Evolutionary conservation across 208 protist genomes (phyloP), one percentile per base, ranked within the genome.

Genomic region (Acanthamoeba quina): DNA sequence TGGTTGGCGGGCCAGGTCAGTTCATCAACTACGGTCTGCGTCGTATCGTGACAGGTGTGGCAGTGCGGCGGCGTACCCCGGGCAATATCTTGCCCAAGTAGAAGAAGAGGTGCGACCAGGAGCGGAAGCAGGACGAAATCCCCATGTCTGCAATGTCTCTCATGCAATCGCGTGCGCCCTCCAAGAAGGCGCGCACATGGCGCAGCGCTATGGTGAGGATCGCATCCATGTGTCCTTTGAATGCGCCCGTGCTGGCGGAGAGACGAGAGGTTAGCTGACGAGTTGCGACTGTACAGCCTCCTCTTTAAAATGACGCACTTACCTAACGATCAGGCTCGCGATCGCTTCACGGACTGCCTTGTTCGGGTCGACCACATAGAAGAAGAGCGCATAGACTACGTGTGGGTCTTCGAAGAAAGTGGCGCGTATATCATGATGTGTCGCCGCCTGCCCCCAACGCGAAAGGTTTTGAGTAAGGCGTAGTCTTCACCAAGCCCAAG

Each of bases 81-180:
- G 56, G 58, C 31, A 91, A 34, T 5, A 72, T 5, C 11, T 91
- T 29, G 21, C 64, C 85, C 15, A 49, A 29, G 58, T 76, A 72
- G n/a, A 91, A 91, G 58, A 74, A 91, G 10, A 91, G 31, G n/a
- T 52, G 85, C 4, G 85, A 68, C 85, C 85, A 91, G 10, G 85
- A 91, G 34, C 85, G 85, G 58, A 91, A 91, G 41, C 85, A 91
- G 64, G 19, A 15, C 5, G 85, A 91, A 21, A 72, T 19, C 7
- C 85, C 85, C 29, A 72, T 74, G 37, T 91, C 85, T 3, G 17
- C 31, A 10, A 91, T 68, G 37, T 91, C 85, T 15, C 26, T 91
- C 24, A 91, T 31, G 58, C 85, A 70, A 72, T 91, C 85, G 9
- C 64, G 31, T 5, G 66, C 34, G 5, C 37, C 56, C 58, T 91